These are phyloP conservation scores for Aspergillus taichungensis DNA, from an alignment of 495 filamentous ascomycete species.

Conservation along the genomic window DNA sequence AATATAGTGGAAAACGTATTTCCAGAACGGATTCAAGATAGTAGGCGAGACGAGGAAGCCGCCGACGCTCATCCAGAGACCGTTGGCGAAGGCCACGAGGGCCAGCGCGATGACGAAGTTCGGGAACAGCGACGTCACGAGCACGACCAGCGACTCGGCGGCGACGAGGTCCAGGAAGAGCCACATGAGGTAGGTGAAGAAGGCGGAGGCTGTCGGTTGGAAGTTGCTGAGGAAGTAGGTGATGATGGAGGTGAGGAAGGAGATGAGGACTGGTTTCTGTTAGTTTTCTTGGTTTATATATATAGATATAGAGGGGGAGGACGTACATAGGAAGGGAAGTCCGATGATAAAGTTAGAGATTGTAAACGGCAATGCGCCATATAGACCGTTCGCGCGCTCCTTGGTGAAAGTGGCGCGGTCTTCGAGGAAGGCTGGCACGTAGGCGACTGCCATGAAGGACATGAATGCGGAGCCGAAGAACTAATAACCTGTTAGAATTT, in stretches of 20 bases:
- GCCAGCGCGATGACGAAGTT: conserved; percentile 72
- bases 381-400: conserved; percentile 74
- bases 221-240: conserved; percentile 77
- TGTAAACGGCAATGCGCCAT: conserved; percentile 62
- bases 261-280: conserved; percentile 34
- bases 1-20: conserved; percentile 77
- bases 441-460: conserved; percentile 86
- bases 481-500: too few species aligned
- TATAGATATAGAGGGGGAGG: background rate
- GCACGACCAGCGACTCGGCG: conserved; percentile 70
- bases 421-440: conserved; percentile 74
- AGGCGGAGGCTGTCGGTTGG: conserved; percentile 51
- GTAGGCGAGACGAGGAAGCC: conserved; percentile 69
- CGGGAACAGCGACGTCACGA: conserved; percentile 62
- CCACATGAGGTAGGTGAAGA: conserved; percentile 79
- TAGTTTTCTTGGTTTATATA: background rate
- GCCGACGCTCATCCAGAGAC: conserved; percentile 76
- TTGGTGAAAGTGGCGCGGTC: conserved; percentile 65
- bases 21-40: conserved; percentile 72
- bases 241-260: conserved; percentile 62
- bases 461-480: conserved; percentile 81
- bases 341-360: conserved; percentile 76
- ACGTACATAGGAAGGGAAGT: conserved; percentile 58
- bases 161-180: conserved; percentile 77
- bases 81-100: conserved; percentile 71